Base-by-base conservation (phyloP, 345 rosid species). In the Hypericum androsaemum region DNA sequence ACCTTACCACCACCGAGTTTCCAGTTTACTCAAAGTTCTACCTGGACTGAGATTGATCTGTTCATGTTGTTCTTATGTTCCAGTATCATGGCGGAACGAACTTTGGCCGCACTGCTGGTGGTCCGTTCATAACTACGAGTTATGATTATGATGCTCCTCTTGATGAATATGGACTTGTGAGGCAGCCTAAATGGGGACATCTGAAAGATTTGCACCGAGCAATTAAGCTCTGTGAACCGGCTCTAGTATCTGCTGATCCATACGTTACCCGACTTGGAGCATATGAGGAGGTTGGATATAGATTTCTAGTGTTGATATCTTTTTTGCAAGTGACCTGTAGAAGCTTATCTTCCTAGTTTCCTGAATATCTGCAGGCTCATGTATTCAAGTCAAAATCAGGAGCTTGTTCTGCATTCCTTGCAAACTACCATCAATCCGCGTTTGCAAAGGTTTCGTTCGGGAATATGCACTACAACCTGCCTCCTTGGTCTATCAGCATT, bases 401-500 rank as follows among this genome's bases (percentile, higher is more conserved):
- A 53, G 89, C 72, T 53, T 94, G 99, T 69, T 84, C 99, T 37
- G 99, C 96, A 41, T 94, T 94, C 77, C 87, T 94, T 60, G 75
- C 96, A 50, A 94, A 94, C 61, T 80, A 86, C 70, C 70, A 94
- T 54, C 71, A 74, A 52, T 69, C 52, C 55, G 70, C 94, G 53
- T 78, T 62, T 39, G 80, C 95, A 8, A 88, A 69, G 66, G 97
- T 94, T 56, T 56, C 92, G 43, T 94, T 84, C 36, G 61, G 87
- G 51, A 76, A 65, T 63, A 79, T 56, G 78, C 97, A 88, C 70
- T 88, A 86, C 70, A 82, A 88, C 67, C 71, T 94, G 43, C 99
- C 99, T 65, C 95, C 99, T 7, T 94, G 99, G 99, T 88, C 99
- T 62, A 76, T 94, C 53, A 94, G 99, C 75, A 83, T 94, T 66